Percentiles rank a stretch among this genome's conserved stretches.
Conservation (phyloP, 345 rosid genomes). For the Toxicodendron radicans region DNA sequence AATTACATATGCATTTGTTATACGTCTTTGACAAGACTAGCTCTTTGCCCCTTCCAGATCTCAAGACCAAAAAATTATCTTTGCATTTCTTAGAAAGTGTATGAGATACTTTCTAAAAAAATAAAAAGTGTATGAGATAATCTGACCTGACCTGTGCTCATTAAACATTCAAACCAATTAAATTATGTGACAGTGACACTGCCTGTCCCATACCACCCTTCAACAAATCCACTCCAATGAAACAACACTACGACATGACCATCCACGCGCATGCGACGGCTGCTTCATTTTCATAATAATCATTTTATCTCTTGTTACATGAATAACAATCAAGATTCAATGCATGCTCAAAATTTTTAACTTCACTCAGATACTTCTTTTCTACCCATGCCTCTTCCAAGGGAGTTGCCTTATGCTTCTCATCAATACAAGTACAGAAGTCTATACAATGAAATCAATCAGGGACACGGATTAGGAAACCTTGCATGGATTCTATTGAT, state of each 20-base stretch:
- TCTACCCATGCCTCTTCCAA: neutral
- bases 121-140: neutral
- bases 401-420: neutral
- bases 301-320: neutral
- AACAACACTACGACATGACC: neutral
- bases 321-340: neutral
- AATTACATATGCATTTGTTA: neutral
- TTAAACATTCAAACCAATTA: neutral
- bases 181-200: neutral
- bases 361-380: neutral
- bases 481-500: conserved; percentile 40
- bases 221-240: neutral
- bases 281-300: neutral
- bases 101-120: no score
- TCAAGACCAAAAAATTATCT: neutral
- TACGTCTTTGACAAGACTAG: neutral
- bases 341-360: neutral
- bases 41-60: neutral
- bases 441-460: conserved; percentile 14
- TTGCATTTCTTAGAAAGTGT: neutral
- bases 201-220: neutral
- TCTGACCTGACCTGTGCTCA: neutral
- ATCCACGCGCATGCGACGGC: neutral
- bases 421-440: neutral
- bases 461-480: conserved; percentile 59